Conservation (phyloP, 179 eudicot species). For the Vitellaria paradoxa region DNA sequence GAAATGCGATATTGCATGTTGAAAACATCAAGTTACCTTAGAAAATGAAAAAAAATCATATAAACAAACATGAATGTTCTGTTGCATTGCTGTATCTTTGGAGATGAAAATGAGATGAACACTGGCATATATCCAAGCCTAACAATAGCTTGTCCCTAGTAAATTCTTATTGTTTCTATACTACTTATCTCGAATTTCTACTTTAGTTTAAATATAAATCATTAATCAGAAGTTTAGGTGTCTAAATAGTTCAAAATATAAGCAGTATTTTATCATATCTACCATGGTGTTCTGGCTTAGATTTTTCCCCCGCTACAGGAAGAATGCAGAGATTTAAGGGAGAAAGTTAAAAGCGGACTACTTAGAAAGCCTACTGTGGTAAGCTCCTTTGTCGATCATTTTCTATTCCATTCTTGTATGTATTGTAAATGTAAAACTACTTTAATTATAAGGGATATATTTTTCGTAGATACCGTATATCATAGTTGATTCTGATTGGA, state of each 20-base stretch:
- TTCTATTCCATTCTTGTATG: background rate
- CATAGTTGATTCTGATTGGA: background rate
- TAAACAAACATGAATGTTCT: too few relatives aligned
- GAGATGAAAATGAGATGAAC: too few relatives aligned
- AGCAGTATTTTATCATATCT: background rate
- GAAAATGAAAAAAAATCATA: too few relatives aligned
- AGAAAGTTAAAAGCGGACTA: constrained; percentile 50
- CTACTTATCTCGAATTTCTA: background rate
- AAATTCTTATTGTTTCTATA: background rate
- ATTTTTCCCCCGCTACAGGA: constrained; percentile 40
- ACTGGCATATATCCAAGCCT: too few relatives aligned
- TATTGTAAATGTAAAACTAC: background rate
- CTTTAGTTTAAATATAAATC: background rate
- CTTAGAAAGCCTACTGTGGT: constrained; percentile 65
- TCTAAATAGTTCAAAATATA: background rate
- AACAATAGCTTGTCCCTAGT: background rate
- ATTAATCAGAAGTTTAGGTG: background rate
- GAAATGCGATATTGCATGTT: too few relatives aligned
- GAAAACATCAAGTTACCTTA: too few relatives aligned
- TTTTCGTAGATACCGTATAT: background rate
- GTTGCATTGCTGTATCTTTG: too few relatives aligned
- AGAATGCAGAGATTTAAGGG: constrained; percentile 63
- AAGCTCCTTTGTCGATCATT: constrained; percentile 21
- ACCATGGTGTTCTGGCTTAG: too few relatives aligned
- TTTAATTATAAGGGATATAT: background rate